Conservation (phyloP, 2,329 filamentous ascomycete species). For the Lecanoromycetidae sp. region DNA sequence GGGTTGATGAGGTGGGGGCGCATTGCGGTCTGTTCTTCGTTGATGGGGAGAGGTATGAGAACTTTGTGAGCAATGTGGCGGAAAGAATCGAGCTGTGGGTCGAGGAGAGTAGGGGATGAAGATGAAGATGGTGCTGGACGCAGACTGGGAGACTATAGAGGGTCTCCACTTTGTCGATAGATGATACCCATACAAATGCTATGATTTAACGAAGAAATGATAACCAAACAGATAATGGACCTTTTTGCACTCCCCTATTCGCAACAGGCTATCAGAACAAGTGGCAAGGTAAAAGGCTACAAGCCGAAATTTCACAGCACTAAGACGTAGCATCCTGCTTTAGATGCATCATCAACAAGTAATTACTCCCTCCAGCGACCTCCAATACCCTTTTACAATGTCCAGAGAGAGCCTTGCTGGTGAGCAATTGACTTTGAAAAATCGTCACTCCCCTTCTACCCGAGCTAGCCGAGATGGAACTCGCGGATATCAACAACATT, state of each 20-base stretch:
- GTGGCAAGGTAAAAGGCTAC: too few relatives aligned
- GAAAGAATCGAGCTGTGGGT: slow-evolving; percentile 58
- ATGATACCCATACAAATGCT: slow-evolving; percentile 5
- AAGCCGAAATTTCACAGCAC: too few relatives aligned
- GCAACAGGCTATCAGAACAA: too few relatives aligned
- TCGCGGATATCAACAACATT: background rate
- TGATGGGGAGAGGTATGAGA: slow-evolving; percentile 57
- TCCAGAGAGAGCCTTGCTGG: too few relatives aligned
- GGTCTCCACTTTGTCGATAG: background rate
- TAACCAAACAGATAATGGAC: background rate
- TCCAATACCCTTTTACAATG: too few relatives aligned
- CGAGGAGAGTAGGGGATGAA: slow-evolving; percentile 26
- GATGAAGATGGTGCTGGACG: background rate
- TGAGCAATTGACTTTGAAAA: too few relatives aligned
- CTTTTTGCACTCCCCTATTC: too few relatives aligned
- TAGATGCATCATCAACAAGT: too few relatives aligned
- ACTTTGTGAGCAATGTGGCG: slow-evolving; percentile 63
- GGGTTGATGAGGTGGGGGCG: slow-evolving; percentile 68
- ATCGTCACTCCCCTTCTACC: too few relatives aligned
- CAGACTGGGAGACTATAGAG: background rate
- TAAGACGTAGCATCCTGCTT: too few relatives aligned
- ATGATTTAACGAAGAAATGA: background rate
- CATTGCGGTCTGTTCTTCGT: slow-evolving; percentile 29
- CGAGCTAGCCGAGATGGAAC: background rate
- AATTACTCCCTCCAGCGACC: too few relatives aligned